These are phyloP conservation scores for Lasiosphaeris hirsuta DNA, from an alignment of 495 filamentous ascomycete species.

Conservation along the genomic window DNA sequence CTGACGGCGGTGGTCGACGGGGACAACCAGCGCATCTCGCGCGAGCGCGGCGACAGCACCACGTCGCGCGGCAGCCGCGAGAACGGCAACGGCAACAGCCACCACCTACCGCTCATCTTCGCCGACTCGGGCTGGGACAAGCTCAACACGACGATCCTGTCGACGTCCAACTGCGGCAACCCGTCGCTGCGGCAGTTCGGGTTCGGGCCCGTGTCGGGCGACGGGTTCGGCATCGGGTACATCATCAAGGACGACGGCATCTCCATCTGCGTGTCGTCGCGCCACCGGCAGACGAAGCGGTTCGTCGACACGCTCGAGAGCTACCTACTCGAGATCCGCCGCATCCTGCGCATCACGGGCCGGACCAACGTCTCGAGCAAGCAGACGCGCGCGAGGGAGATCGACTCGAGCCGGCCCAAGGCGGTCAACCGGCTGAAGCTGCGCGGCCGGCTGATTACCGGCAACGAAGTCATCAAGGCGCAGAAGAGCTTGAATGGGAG, in stretches of 20 bases:
- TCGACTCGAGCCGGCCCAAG: conserved; percentile 31
- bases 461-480: conserved; percentile 36
- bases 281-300: conserved; percentile 87
- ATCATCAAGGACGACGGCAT: conserved; percentile 97
- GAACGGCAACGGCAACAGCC: conserved; percentile 3
- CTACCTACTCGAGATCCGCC: conserved; percentile 86
- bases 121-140: conserved; percentile 89
- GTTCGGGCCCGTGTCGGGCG: conserved; percentile 90
- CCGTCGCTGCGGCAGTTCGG: conserved; percentile 95
- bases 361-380: conserved; percentile 36
- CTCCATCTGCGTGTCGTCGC: conserved; percentile 85
- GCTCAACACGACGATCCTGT: conserved; percentile 89
- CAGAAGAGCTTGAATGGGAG: conserved; percentile 39
- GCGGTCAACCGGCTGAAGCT: conserved; percentile 42
- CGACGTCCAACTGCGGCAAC: conserved; percentile 98
- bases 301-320: conserved; percentile 85
- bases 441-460: conserved; percentile 55
- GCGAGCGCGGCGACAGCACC: conserved; percentile 36
- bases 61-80: conserved; percentile 33
- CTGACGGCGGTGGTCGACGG: background rate
- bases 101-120: conserved; percentile 73
- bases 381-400: conserved; percentile 41
- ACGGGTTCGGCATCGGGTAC: conserved; percentile 97
- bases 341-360: conserved; percentile 67
- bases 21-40: conserved; percentile 26